These are phyloP conservation scores for Hansfordia pulvinata DNA, from an alignment of 2,329 filamentous ascomycete genomes.

Conservation along the genomic window DNA sequence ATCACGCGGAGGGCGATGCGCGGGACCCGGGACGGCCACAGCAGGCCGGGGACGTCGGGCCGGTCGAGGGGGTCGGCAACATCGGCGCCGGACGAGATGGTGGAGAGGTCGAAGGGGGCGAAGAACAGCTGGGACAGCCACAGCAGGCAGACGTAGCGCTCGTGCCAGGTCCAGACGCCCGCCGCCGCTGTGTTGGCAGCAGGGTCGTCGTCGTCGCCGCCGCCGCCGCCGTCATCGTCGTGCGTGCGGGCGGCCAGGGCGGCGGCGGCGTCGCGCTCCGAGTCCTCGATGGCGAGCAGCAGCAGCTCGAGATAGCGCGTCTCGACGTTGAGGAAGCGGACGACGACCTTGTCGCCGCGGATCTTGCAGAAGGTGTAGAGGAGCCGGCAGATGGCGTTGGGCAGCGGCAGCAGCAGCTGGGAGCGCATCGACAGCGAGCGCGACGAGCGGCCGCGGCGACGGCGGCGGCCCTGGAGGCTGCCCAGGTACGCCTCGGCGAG, in stretches of 20 bases:
- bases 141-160: conserved; percentile 73
- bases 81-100: conserved; percentile 59
- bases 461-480: conserved; percentile 37
- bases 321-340: conserved; percentile 83
- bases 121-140: conserved; percentile 78
- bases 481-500: conserved; percentile 66
- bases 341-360: conserved; percentile 82
- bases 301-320: conserved; percentile 73
- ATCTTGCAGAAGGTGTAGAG: conserved; percentile 92
- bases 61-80: conserved; percentile 30
- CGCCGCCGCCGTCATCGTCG: conserved; percentile 7
- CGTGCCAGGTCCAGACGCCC: conserved; percentile 59
- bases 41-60: conserved; percentile 30
- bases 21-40: conserved; percentile 48
- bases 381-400: conserved; percentile 62
- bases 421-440: conserved; percentile 22
- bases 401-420: conserved; percentile 38
- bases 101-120: conserved; percentile 80
- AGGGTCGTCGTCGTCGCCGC: conserved; percentile 1
- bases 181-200: conserved; percentile 5
- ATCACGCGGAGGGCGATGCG: conserved; percentile 58
- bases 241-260: conserved; percentile 20
- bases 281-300: conserved; percentile 57
- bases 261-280: conserved; percentile 20
- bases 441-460: too few relatives aligned